Conservation (phyloP, 2,329 filamentous ascomycete species). For the Beauveria rudraprayagi region DNA sequence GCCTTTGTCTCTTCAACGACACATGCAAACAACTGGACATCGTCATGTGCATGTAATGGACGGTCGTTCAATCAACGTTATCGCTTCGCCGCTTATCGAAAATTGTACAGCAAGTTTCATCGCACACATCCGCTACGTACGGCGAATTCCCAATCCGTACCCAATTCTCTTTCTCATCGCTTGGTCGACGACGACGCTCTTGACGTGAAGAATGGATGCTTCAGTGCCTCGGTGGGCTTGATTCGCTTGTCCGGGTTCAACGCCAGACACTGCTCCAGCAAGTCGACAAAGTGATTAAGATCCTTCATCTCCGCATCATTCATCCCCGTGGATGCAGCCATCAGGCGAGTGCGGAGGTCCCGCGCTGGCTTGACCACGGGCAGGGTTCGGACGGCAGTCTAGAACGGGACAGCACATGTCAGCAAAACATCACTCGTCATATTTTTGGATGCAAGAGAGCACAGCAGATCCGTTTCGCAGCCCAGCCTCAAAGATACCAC, state of each 20-base stretch:
- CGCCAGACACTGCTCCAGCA: slow-evolving; percentile 79
- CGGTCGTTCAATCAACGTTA: neutral
- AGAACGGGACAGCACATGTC: slow-evolving; percentile 12
- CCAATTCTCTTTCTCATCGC: slow-evolving; percentile 13
- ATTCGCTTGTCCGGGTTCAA: slow-evolving; percentile 91
- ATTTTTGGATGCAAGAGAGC: neutral
- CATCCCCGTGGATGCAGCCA: slow-evolving; percentile 66
- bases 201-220: slow-evolving; percentile 73
- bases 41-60: neutral
- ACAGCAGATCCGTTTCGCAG: neutral
- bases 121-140: neutral
- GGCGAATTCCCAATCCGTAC: neutral
- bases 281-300: slow-evolving; percentile 73
- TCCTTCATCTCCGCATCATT: slow-evolving; percentile 68
- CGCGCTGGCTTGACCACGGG: slow-evolving; percentile 66
- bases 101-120: neutral
- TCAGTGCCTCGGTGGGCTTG: slow-evolving; percentile 76
- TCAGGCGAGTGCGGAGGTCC: slow-evolving; percentile 73
- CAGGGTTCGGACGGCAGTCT: slow-evolving; percentile 62
- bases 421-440: slow-evolving; percentile 10
- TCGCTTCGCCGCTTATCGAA: neutral
- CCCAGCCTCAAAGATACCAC: neutral
- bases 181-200: slow-evolving; percentile 16
- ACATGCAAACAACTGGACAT: neutral
- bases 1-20: neutral